phyloP scores from a whole-genome alignment of 2,329 filamentous ascomycete species.

The Daldinia sp. region DNA sequence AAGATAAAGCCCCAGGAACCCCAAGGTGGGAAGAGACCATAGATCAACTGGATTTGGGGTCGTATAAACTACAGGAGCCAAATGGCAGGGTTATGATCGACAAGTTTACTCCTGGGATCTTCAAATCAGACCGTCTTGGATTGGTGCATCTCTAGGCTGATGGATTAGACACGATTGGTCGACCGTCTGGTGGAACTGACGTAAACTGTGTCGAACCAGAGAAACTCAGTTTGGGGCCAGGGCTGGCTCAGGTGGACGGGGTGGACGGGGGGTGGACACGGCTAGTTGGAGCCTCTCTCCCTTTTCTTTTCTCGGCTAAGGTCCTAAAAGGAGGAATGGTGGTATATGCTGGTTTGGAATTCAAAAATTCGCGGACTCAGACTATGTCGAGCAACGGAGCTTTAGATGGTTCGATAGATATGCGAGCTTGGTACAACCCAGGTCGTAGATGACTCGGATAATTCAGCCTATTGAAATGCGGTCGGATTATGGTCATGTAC shows the following conservation, averaged over 20 bases:
- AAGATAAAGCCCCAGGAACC: conserved; percentile 24
- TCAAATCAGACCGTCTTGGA: conserved; percentile 36
- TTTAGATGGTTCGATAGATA: conserved; percentile 27
- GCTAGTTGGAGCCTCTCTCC: conserved; percentile 17
- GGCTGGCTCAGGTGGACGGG: conserved; percentile 14
- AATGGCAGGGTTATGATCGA: conserved; percentile 39
- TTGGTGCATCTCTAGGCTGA: conserved; percentile 31
- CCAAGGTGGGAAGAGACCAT: conserved; percentile 21
- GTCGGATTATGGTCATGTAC: conserved; percentile 35
- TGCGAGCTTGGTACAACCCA: conserved; percentile 37
- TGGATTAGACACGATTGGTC: conserved; percentile 36
- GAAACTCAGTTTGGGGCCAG: conserved; percentile 29
- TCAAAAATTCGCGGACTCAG: conserved; percentile 16
- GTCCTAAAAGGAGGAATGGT: conserved; percentile 12
- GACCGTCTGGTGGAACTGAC: conserved; percentile 28
- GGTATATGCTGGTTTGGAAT: conserved; percentile 20
- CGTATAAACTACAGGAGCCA: conserved; percentile 24
- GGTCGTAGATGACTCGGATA: conserved; percentile 40
- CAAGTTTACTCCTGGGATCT: conserved; percentile 38
- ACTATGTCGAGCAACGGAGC: conserved; percentile 21
- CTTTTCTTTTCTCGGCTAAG: conserved; percentile 18
- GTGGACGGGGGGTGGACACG: conserved; percentile 20
- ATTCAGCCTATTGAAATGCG: conserved; percentile 39
- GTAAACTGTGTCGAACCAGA: conserved; percentile 33
- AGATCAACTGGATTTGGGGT: conserved; percentile 32